Base-by-base conservation (phyloP, 257 asterid species). In the Solanum etuberosum region DNA sequence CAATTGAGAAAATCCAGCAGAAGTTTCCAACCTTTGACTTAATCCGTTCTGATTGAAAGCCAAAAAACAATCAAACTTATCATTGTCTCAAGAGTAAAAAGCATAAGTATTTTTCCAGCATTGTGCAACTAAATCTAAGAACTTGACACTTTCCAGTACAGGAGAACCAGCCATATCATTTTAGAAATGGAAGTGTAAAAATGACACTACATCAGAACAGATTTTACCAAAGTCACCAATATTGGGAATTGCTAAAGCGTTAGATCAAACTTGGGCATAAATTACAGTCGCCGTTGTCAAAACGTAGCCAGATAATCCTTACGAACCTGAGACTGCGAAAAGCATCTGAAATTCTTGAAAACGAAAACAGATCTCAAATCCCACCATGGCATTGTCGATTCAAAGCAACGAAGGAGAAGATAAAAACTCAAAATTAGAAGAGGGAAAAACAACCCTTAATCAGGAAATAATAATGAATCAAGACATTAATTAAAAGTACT, bases 1-100 rank as follows among this genome's bases (percentile, higher is more conserved):
- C 42, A 90, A 89, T 86, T 90, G 94, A 34, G 92, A 88, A 90
- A 90, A 90, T 86, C 88, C 87, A 37, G 89, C 88, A 78, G 92
- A 88, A 90, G 87, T 83, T 70, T 70, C 91, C 85, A 15, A 88
- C 86, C 91, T 87, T 89, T 89, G 92, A 90, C 85, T 81, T 61
- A 43, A 65, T 68, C 87, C 65, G 54, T 84, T 46, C 88, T 86
- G 54, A 38, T 71, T 31, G 73, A 86, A 86, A 25, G 25, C 88
- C 48, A 86, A 86, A 32, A 85, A 34, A 29, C 18, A 40, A 46
- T 18, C 54, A 80, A 48, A 80, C 20, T 48, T 48, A 51, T 48
- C 40, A 48, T 6, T 29, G 85, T 3, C 67, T 10, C 43, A 29
- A 16, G 12, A 11, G 29, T 12, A 29, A 25, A 51, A 76, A 29